Evolutionary conservation across 345 rosid species (phyloP).

Genomic region (Moricandia arvensis): DNA sequence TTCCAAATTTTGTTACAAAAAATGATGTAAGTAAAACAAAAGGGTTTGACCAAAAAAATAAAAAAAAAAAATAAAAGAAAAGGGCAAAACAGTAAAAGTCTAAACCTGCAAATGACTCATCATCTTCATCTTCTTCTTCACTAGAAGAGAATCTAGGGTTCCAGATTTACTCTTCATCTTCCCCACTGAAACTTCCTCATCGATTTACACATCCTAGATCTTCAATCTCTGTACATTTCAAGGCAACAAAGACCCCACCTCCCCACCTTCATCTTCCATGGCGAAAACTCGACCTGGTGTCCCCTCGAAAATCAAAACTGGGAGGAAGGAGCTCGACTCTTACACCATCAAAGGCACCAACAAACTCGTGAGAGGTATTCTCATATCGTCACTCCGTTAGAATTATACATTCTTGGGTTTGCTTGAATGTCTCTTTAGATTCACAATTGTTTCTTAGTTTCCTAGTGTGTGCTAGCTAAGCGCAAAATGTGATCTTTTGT

Average conservation of each 20-base stretch:
- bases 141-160: slow-evolving; percentile 36
- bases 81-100: slow-evolving; percentile 35
- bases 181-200: background rate
- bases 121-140: slow-evolving; percentile 37
- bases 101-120: slow-evolving; percentile 37
- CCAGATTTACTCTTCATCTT: slow-evolving; percentile 36
- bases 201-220: slow-evolving; percentile 15
- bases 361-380: slow-evolving; percentile 65
- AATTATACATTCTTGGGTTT: background rate
- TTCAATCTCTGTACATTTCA: too few species aligned
- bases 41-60: too few species aligned
- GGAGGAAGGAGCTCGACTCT: slow-evolving; percentile 69
- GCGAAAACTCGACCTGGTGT: slow-evolving; percentile 46
- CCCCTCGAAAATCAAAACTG: slow-evolving; percentile 62
- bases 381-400: background rate
- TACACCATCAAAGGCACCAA: slow-evolving; percentile 76
- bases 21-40: background rate
- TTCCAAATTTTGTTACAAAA: background rate
- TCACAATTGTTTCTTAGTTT: too few species aligned
- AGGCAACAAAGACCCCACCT: background rate
- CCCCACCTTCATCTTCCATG: slow-evolving; percentile 35
- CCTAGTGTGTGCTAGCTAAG: too few species aligned
- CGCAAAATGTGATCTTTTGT: background rate
- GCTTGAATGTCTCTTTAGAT: background rate
- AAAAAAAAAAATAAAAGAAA: too few species aligned